phyloP scores from a whole-genome alignment of 2,329 filamentous ascomycete species.

The Pseudocercospora vitis region DNA sequence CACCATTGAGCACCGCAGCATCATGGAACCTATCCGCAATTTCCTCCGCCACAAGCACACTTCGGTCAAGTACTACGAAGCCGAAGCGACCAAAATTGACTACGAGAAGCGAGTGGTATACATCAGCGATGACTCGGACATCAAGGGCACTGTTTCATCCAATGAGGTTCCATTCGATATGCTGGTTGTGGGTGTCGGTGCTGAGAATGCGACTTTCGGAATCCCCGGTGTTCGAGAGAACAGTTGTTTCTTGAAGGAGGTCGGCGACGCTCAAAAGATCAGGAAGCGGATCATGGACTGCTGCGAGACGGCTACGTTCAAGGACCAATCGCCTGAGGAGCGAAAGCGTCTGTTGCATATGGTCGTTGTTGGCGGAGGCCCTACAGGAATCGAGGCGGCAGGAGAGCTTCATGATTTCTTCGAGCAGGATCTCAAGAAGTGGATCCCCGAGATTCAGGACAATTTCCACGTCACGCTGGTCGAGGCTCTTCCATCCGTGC shows the following conservation, averaged over 20 bases:
- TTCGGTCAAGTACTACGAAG: conserved; percentile 94
- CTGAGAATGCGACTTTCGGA: conserved; percentile 96
- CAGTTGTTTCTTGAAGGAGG: conserved; percentile 98
- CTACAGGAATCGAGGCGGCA: conserved; percentile 96
- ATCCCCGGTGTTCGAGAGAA: conserved; percentile 94
- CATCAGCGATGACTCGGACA: conserved; percentile 88
- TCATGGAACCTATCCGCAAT: conserved; percentile 98
- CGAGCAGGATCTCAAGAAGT: conserved; percentile 95
- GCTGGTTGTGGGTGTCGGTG: conserved; percentile 94
- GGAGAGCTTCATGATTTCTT: conserved; percentile 99
- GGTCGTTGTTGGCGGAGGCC: conserved; percentile 83
- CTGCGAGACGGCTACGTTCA: conserved; percentile 97
- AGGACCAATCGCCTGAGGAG: conserved; percentile 86
- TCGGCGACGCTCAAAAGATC: conserved; percentile 91
- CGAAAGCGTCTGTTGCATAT: conserved; percentile 94
- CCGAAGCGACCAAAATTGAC: conserved; percentile 93
- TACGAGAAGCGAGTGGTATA: conserved; percentile 83
- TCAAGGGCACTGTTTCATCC: conserved; percentile 77
- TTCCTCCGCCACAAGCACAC: conserved; percentile 95
- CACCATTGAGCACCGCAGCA: conserved; percentile 96
- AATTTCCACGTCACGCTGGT: conserved; percentile 98
- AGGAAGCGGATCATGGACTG: conserved; percentile 99
- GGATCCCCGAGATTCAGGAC: conserved; percentile 90
- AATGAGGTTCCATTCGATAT: conserved; percentile 97
- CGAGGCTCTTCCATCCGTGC: conserved; percentile 89